phyloP scores from a whole-genome alignment of 306 rosid species.

The Citrullus amarus region DNA sequence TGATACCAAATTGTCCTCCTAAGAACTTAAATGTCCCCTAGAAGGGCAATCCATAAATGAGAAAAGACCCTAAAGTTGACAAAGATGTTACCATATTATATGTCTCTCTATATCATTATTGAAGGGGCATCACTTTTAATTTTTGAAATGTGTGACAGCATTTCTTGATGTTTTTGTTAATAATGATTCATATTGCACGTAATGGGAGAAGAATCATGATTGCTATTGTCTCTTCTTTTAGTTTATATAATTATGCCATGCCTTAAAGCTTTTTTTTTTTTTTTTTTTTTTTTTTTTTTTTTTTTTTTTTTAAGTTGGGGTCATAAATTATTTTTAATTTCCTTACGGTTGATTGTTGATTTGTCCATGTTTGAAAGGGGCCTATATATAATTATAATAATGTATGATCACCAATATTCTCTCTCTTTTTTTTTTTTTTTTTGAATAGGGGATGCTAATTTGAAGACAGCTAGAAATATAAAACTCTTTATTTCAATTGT shows the following conservation, averaged over 20 bases:
- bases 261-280: background rate
- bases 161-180: slow-evolving; percentile 8
- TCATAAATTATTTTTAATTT: background rate
- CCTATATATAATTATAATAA: background rate
- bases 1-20: background rate
- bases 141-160: background rate
- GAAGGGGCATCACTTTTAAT: background rate
- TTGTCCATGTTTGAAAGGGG: background rate
- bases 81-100: background rate
- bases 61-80: background rate
- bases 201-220: background rate
- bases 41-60: background rate
- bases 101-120: background rate
- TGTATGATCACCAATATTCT: background rate
- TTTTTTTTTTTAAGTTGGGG: background rate
- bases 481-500: background rate
- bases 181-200: background rate
- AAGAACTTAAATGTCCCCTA: background rate
- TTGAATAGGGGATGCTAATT: background rate
- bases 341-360: background rate
- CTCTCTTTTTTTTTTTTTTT: too few relatives aligned
- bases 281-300: background rate
- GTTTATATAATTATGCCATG: background rate
- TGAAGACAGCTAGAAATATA: background rate
- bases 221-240: background rate